These are phyloP conservation scores for Waltiozyma sp. DNA, from an alignment of 1,139 yeast species.

Conservation along the genomic window DNA sequence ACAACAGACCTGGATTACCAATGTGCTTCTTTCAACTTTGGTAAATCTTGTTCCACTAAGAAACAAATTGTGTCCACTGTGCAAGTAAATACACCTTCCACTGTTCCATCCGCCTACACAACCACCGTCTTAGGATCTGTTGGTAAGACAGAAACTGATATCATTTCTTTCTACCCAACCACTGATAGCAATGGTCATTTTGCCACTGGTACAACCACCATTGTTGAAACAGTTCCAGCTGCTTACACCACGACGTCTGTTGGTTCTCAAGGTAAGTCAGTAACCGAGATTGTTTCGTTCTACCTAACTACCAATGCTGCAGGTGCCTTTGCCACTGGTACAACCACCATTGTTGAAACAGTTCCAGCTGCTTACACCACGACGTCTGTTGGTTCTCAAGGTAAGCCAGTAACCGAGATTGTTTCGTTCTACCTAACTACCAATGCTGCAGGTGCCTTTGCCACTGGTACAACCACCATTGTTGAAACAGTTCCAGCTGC, in stretches of 20 bases:
- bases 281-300: not conserved
- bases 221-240: not conserved
- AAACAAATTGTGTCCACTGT: too few relatives aligned
- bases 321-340: not conserved
- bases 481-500: too few relatives aligned
- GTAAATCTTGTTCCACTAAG: too few relatives aligned
- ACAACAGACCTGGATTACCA: too few relatives aligned
- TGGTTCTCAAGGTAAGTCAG: not conserved
- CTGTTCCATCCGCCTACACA: not conserved
- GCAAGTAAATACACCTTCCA: too few relatives aligned
- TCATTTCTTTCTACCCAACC: constrained; percentile 2
- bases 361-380: not conserved
- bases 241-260: not conserved
- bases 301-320: not conserved
- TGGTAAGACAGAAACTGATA: not conserved
- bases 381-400: too few relatives aligned
- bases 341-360: not conserved
- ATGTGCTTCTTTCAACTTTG: too few relatives aligned
- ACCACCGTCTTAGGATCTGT: constrained; percentile 1
- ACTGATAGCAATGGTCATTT: constrained; percentile 2
- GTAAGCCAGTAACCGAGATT: not conserved
- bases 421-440: not conserved
- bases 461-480: not conserved
- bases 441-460: not conserved
- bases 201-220: constrained; percentile 1